Evolutionary conservation across 2,329 filamentous ascomycete genomes (phyloP), one percentile per base, ranked within the genome.

Genomic region (Salinomyces thailandicus): DNA sequence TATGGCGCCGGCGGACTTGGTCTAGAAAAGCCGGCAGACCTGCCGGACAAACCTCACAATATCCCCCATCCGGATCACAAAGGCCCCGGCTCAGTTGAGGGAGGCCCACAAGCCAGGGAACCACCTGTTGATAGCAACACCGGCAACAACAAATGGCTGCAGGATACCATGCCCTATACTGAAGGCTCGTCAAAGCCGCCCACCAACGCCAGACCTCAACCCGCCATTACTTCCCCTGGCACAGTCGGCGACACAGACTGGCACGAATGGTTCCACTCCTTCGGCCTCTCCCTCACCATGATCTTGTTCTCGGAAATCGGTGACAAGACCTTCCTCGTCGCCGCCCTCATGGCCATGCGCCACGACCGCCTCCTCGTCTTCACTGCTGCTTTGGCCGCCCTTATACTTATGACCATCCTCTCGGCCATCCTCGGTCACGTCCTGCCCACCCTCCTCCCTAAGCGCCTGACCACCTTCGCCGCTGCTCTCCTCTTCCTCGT

Each of bases 261-360:
- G 51, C 49, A 55, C 34, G 54, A 58, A 39, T 56, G 52, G 13
- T 67, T 79, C 52, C 89, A 98, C 60, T 96, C 91, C 3, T 93
- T 91, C 54, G 56, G 93, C 9, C 77, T 96, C 19, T 93, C 91
- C 12, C 77, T 95, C 42, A 89, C 87, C 39, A 98, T 96, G 91
- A 98, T 98, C 52, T 68, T 96, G 44, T 81, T 96, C 51, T 95
- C 89, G 31, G 91, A 98, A 60, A 78, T 98, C 52, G 91, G 91
- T 45, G 91, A 98, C 73, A 98, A 98, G 67, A 98, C 91, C 0
- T 98, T 98, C 68, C 72, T 98, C 29, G 85, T 98, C 15, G 91
- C 91, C 5, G 89, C 87, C 5, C 75, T 98, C 13, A 98, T 98
- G 91, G 91, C 91, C 9, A 98, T 98, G 91, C 91, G 94, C 59